A percentile compares a stretch with the other conserved stretches of the same genome.
phyloP scores from a whole-genome alignment of 2,329 filamentous ascomycete species.

The Seiridium cupressi region DNA sequence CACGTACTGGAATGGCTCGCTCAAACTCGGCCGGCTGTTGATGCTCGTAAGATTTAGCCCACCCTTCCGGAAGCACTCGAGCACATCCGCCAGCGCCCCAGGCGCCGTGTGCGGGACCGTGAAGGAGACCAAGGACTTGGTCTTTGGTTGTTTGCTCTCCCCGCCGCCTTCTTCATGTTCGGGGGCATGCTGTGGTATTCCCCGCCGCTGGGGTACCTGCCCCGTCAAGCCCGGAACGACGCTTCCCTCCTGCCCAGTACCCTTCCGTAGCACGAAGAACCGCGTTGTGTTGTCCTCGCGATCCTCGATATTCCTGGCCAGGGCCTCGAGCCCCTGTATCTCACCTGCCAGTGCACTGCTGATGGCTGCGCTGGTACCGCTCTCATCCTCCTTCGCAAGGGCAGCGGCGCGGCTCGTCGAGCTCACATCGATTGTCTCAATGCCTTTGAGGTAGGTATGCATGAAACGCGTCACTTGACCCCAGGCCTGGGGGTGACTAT shows the following conservation, averaged over 20 bases:
- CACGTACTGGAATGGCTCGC: slow-evolving; percentile 81
- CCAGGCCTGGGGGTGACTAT: slow-evolving; percentile 94
- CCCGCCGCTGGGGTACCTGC: background rate
- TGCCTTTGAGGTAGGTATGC: slow-evolving; percentile 62
- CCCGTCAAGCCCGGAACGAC: background rate
- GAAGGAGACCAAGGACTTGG: slow-evolving; percentile 80
- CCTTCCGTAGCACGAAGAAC: slow-evolving; percentile 64
- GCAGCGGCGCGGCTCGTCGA: slow-evolving; percentile 83
- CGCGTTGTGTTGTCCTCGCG: slow-evolving; percentile 73
- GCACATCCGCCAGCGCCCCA: slow-evolving; percentile 78
- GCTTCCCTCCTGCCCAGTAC: background rate
- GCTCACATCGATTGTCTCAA: slow-evolving; percentile 80
- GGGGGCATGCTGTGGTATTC: background rate
- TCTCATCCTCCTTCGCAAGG: slow-evolving; percentile 60
- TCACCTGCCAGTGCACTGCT: slow-evolving; percentile 72
- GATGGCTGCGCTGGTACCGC: slow-evolving; percentile 71
- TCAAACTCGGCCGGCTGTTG: slow-evolving; percentile 77
- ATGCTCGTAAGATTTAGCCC: slow-evolving; percentile 86
- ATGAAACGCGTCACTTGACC: slow-evolving; percentile 85
- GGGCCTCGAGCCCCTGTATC: slow-evolving; percentile 64
- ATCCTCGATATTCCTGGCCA: slow-evolving; percentile 72
- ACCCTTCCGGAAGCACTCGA: slow-evolving; percentile 73
- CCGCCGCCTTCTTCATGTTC: background rate
- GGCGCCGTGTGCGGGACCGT: slow-evolving; percentile 74
- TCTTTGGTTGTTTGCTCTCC: slow-evolving; percentile 16